phyloP scores from a whole-genome alignment of 108 stramenopile genomes.

The Cyclotella kingstonii region DNA sequence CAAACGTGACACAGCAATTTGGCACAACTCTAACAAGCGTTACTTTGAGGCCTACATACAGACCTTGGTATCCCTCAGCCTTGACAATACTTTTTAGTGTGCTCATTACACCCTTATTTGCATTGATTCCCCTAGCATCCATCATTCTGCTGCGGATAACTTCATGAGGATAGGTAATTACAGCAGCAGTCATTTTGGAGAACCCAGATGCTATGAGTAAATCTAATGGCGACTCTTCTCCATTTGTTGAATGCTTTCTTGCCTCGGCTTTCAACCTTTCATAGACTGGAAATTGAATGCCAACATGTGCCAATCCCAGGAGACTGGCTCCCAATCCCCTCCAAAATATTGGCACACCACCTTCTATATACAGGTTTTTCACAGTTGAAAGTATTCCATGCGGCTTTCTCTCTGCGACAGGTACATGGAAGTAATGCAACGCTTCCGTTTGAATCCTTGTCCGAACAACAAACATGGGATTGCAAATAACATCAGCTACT shows the following conservation, averaged over 20 bases:
- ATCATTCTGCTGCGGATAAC: constrained; percentile 87
- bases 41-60: constrained; percentile 81
- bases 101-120: constrained; percentile 35
- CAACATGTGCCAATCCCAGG: constrained; percentile 87
- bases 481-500: constrained; percentile 85
- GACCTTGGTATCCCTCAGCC: constrained; percentile 69
- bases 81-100: constrained; percentile 54
- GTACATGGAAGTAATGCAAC: constrained; percentile 63
- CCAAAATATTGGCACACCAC: constrained; percentile 78
- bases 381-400: constrained; percentile 59
- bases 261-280: constrained; percentile 74
- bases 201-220: constrained; percentile 73
- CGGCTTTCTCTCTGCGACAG: constrained; percentile 22
- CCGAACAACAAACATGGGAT: constrained; percentile 90
- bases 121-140: constrained; percentile 62
- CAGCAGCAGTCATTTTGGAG: constrained; percentile 79
- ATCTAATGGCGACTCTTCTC: constrained; percentile 62
- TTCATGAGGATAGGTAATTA: constrained; percentile 90
- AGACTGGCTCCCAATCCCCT: constrained; percentile 87
- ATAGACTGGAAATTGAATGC: constrained; percentile 91
- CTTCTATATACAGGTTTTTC: constrained; percentile 50
- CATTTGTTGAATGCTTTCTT: constrained; percentile 37
- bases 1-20: constrained; percentile 87
- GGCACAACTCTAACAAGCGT: constrained; percentile 82
- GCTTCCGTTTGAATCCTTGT: constrained; percentile 89